Base-by-base conservation (phyloP, 2,329 filamentous ascomycete genomes). In the Coniochaeta prunicola region DNA sequence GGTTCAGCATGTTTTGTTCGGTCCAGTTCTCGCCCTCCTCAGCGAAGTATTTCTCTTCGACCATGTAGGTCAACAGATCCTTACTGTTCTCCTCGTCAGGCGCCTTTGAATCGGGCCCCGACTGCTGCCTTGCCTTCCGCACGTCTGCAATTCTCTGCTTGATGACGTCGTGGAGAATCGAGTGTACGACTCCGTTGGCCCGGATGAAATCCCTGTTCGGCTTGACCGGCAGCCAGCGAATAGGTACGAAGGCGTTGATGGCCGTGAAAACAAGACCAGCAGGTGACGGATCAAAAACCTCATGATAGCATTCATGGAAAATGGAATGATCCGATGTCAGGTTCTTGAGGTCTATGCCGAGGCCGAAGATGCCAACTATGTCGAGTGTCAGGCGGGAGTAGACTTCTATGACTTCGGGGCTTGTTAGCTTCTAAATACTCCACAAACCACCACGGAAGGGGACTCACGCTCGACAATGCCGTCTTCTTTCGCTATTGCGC, bases 1-100 rank as follows among this genome's bases (percentile, higher is more conserved):
- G 45, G 10, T 50, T 40, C 38, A 56, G 30, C 48, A 61, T 59
- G 15, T 59, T 50, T 6, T 56, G 38, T 21, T 61, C 56, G 4
- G 33, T 38, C 60, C 57, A 58, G 17, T 3, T 21, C 5, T 50
- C 45, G 13, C 24, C 45, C 6, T 50, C 45, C 6, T 30, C 21
- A 5, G 21, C 45, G 9, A 30, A 50, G n/a, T 59, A 56, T 28
- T 56, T 59, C 40, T 58, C 45, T 21, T 30, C 58, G 7, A 61
- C 70, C 34, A 78, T 65, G 61, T 78, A 74, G 8, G 77, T 78
- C 65, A 79, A 69, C 26, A 76, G 61, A 64, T 77, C 68, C 38
- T 70, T 71, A n/a, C 73, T 67, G 4, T 76, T 64, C 50, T 75
- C 68, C 58, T 72, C 65, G 42, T 63, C 62, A 19, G 60, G 62